Evolutionary conservation across 2,329 filamentous ascomycete genomes (phyloP).

Genomic region (Botrytis cinerea): DNA sequence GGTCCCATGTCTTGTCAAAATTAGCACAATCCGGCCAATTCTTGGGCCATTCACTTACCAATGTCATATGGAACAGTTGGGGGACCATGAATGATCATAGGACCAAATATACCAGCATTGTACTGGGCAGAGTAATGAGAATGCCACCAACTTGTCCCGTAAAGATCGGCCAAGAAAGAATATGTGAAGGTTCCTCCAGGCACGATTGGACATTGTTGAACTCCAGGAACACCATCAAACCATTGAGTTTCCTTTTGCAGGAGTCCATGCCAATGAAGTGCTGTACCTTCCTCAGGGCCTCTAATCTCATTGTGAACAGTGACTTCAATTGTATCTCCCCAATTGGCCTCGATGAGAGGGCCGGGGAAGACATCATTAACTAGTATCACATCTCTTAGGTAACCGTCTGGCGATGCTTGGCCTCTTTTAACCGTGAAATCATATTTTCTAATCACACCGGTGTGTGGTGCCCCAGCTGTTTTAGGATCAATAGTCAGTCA

Average conservation of each 20-base stretch:
- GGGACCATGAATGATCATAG: conserved; percentile 62
- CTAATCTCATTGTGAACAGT: conserved; percentile 70
- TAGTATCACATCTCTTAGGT: conserved; percentile 53
- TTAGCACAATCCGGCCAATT: neutral
- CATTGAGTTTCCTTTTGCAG: conserved; percentile 44
- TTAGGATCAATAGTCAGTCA: neutral
- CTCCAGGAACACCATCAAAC: conserved; percentile 48
- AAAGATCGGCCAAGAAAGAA: conserved; percentile 29
- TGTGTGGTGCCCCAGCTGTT: conserved; percentile 27
- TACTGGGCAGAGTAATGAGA: conserved; percentile 56
- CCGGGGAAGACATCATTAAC: conserved; percentile 43
- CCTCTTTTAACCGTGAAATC: conserved; percentile 38
- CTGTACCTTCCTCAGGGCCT: conserved; percentile 41
- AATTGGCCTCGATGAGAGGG: conserved; percentile 44
- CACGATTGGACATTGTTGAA: conserved; percentile 66
- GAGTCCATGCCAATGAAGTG: conserved; percentile 52
- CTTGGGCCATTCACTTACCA: conserved; percentile 37
- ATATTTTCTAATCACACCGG: conserved; percentile 44
- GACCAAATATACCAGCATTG: conserved; percentile 58
- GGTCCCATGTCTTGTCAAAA: conserved; percentile 51
- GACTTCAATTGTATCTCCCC: conserved; percentile 54
- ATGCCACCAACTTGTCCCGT: conserved; percentile 54
- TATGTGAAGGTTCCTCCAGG: conserved; percentile 44
- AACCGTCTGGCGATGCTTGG: conserved; percentile 44
- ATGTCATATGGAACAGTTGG: conserved; percentile 59